Base-by-base conservation (phyloP, 495 filamentous ascomycete species). In the Xylaria venustula region DNA sequence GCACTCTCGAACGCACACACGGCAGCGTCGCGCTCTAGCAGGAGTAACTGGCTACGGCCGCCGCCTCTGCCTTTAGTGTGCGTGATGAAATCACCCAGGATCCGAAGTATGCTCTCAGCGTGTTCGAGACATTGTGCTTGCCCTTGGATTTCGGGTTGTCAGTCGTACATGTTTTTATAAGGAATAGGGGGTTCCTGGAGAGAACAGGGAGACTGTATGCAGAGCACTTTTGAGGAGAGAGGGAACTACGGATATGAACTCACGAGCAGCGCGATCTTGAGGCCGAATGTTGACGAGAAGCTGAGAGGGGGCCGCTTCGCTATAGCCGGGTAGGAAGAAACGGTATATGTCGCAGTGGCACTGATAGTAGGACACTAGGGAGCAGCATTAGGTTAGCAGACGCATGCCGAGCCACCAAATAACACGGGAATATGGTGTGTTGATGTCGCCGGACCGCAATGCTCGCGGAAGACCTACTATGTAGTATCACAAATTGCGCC, bases 321-420 rank as follows among this genome's bases (percentile, higher is more conserved):
- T 64, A 26, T 71, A 71, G 11, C 68, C 64, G 17, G 61, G 55
- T 6, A 71, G n/a, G 0, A 67, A 58, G 36, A 73, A 52, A n/a
- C 70, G 63, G 40, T 71, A 73, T 22, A 73, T 23, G 40, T 73
- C 70, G 51, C 70, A 72, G 37, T 71, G 63, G 48, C 68, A 73
- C 46, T 71, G 70, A 22, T 71, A 66, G 60, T 59, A 69, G 15
- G 63, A 71, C 44, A 66, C 60, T 57, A 25, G 7, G n/a, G 30
- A 7, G 30, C 5, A 11, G 11, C 11, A 11, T 5, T 34, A 34
- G 30, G 5, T 34, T 34, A 34, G 30, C 11, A 5, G 11, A 11
- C 11, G 30, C 11, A 11, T 34, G 30, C 11, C 5, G 11, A 5
- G 11, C 30, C 11, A 34, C 11, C 11, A 11, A 5, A 34, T 34